Base-by-base conservation (phyloP, 352 stramenopile species). In the Blastocystis sp. region DNA sequence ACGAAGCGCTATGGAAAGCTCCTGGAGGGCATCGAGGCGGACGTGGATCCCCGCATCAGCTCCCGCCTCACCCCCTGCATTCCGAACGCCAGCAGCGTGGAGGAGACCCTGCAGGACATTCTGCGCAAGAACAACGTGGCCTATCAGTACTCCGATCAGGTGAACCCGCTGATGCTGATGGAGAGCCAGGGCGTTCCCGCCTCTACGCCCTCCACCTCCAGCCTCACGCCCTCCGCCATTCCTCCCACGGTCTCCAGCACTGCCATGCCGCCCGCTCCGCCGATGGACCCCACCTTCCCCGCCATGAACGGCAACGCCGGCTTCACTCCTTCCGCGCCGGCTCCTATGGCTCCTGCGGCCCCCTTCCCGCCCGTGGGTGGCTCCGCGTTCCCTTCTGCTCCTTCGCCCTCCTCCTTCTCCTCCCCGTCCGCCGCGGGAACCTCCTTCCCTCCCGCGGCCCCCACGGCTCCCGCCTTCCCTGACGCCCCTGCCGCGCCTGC, bases 61-160 rank as follows among this genome's bases (percentile, higher is more conserved):
- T 81, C 71, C 28, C 71, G 71, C 38, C 71, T 81, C 21, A 81
- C 71, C 19, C 71, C 71, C 7, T 81, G 41, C 14, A 81, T 81
- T 65, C 71, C 71, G 21, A 81, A 81, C 66, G 52, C 71, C 11
- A 81, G 41, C 34, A 53, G 62, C 41, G 71, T 81, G 11, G 17
- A 19, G 7, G 71, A 81, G 71, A 61, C 71, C 17, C 21, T 81
- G 3, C 43, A 81, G 19, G 71, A 67, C 41, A 81, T 81, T 64
- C 71, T 81, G 5, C 48, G 71, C 7, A 81, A 81, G 59, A 64
- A 81, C 56, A 56, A 56, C 48, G 48, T 56, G 5, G 48, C 48
- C 48, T 56, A 56, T 0, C 48, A 56, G 14, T 56, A 56, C 48
- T 7, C 48, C 14, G 48, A 56, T 14, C 48, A 56, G 48, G 14